A percentile compares a stretch with the other conserved stretches of the same genome.
Conservation (phyloP, 148 eudicot genomes). For the Persicaria tinctoria region DNA sequence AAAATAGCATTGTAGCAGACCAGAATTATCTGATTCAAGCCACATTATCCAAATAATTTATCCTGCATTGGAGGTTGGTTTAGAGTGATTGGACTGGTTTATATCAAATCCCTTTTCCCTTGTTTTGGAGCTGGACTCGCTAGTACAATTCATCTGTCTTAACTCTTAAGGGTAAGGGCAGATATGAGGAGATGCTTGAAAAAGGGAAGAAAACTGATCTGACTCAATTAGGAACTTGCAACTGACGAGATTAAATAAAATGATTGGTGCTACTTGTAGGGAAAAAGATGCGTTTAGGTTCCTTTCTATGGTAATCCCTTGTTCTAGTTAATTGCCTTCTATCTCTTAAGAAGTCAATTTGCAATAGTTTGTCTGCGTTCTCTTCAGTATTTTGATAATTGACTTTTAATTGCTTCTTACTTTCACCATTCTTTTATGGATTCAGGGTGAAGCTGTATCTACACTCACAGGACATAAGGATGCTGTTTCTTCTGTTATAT, state of each 20-base stretch:
- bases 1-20: neutral
- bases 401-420: neutral
- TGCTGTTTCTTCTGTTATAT: constrained; percentile 78
- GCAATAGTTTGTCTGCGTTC: no score
- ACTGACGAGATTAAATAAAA: neutral
- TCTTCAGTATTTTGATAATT: neutral
- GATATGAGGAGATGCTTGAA: neutral
- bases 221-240: neutral
- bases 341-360: no score
- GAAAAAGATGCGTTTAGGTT: no score
- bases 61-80: no score
- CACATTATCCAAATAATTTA: no score
- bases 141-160: neutral
- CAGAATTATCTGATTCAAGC: neutral
- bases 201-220: neutral
- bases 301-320: no score
- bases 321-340: no score
- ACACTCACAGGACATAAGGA: constrained; percentile 85
- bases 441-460: constrained; percentile 73
- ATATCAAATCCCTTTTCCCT: no score
- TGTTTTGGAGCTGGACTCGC: neutral
- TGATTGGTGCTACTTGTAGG: no score
- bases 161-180: neutral
- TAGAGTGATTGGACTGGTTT: no score
- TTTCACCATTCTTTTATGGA: constrained; percentile 7